A percentile compares a stretch with the other conserved stretches of the same genome.
These are phyloP conservation scores for Linum tenue DNA, from an alignment of 345 rosid genomes.

Conservation along the genomic window DNA sequence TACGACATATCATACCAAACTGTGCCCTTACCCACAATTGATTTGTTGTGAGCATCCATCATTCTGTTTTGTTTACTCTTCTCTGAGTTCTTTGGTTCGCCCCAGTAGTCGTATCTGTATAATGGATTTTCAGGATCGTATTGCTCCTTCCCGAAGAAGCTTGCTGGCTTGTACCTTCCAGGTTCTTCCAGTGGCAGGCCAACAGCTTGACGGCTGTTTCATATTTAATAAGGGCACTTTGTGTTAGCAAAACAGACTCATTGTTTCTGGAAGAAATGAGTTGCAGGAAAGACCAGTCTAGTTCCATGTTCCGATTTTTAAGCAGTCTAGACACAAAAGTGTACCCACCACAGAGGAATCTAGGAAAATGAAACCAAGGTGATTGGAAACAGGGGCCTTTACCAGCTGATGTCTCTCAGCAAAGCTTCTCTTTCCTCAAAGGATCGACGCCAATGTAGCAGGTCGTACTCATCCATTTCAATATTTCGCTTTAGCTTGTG, in stretches of 20 bases:
- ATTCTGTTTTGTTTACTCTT: conserved; percentile 68
- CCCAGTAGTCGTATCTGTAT: conserved; percentile 85
- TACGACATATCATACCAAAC: conserved; percentile 84
- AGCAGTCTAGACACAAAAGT: no score
- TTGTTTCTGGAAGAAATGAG: neutral
- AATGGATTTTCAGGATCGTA: conserved; percentile 79
- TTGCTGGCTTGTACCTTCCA: conserved; percentile 70
- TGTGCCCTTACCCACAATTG: conserved; percentile 67
- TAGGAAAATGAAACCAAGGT: neutral
- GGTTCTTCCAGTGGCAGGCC: conserved; percentile 94
- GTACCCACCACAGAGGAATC: no score
- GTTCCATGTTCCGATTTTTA: no score
- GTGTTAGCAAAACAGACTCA: neutral
- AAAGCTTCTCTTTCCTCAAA: conserved; percentile 93
- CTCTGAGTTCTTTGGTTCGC: conserved; percentile 85
- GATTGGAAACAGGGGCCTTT: conserved; percentile 6
- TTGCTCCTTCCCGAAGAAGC: conserved; percentile 76
- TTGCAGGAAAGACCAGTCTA: neutral
- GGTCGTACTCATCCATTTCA: conserved; percentile 94
- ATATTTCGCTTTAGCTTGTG: conserved; percentile 55
- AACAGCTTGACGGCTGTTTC: conserved; percentile 62
- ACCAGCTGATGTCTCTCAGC: conserved; percentile 92
- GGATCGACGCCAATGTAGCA: conserved; percentile 81
- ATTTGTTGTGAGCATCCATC: conserved; percentile 69
- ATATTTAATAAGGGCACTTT: neutral